Conservation (phyloP, 371 early-diverging fungal genomes). For the Rhizopus arrhizus region DNA sequence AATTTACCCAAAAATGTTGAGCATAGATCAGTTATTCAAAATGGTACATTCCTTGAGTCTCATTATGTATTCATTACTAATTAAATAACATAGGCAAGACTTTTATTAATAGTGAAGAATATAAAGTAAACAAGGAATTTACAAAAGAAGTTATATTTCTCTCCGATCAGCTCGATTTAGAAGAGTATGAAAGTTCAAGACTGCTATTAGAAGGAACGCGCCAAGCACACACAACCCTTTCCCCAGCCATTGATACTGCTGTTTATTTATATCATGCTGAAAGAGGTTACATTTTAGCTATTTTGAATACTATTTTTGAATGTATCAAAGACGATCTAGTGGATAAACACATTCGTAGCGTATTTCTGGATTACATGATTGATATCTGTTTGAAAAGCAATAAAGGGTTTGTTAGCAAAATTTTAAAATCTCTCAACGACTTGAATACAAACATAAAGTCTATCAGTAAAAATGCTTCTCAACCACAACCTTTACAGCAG, state of each 20-base stretch:
- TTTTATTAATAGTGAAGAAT: constrained; percentile 48
- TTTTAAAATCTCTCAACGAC: constrained; percentile 12
- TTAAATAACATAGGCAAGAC: constrained; percentile 27
- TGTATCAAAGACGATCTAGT: constrained; percentile 52
- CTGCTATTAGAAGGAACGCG: constrained; percentile 57
- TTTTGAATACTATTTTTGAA: constrained; percentile 65
- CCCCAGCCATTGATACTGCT: constrained; percentile 67
- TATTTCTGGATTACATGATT: constrained; percentile 38
- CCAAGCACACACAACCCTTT: constrained; percentile 49
- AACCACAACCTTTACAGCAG: background rate
- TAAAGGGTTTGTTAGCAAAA: background rate
- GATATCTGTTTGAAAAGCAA: constrained; percentile 14
- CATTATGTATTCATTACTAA: background rate
- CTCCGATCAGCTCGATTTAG: constrained; percentile 75
- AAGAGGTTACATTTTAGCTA: constrained; percentile 63
- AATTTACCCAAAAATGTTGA: constrained; percentile 44
- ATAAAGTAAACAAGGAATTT: constrained; percentile 68
- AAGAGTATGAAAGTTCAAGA: constrained; percentile 73
- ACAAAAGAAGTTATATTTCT: constrained; percentile 60
- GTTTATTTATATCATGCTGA: constrained; percentile 73
- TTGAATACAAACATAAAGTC: constrained; percentile 1
- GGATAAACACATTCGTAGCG: constrained; percentile 47
- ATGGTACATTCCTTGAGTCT: constrained; percentile 32
- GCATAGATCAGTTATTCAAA: constrained; percentile 44
- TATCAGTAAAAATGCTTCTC: constrained; percentile 6